These are phyloP conservation scores for Fusarium haematococcum DNA, from an alignment of 2,329 filamentous ascomycete species.

Conservation along the genomic window DNA sequence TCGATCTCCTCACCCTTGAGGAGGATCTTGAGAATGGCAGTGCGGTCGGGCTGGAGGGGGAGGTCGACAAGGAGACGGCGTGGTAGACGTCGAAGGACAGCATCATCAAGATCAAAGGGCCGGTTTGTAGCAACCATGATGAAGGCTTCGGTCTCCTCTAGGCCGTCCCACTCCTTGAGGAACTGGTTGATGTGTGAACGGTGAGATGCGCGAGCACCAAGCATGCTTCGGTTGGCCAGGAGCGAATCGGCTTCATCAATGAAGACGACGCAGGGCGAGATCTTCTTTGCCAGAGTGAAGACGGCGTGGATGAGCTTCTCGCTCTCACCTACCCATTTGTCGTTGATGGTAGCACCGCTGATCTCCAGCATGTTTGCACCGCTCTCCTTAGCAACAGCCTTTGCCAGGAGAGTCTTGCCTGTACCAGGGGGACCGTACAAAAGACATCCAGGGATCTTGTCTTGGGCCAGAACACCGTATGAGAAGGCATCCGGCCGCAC, in stretches of 20 bases:
- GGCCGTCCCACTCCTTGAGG: slow-evolving; percentile 94
- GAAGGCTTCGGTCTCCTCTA: slow-evolving; percentile 85
- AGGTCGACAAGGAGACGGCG: slow-evolving; percentile 80
- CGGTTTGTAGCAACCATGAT: slow-evolving; percentile 99
- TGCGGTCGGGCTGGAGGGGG: slow-evolving; percentile 73
- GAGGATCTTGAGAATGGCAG: slow-evolving; percentile 77
- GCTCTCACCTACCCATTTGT: slow-evolving; percentile 95
- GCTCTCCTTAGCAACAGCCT: slow-evolving; percentile 75
- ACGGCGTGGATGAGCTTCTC: slow-evolving; percentile 96
- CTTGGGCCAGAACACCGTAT: slow-evolving; percentile 91
- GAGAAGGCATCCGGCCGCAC: slow-evolving; percentile 93
- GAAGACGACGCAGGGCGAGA: slow-evolving; percentile 93
- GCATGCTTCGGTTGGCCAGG: slow-evolving; percentile 79
- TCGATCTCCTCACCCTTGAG: slow-evolving; percentile 76
- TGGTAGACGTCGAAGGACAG: slow-evolving; percentile 81
- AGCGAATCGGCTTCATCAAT: slow-evolving; percentile 97
- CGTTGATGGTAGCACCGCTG: slow-evolving; percentile 90
- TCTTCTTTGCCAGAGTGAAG: slow-evolving; percentile 90
- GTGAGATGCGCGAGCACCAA: slow-evolving; percentile 75
- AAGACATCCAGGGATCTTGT: slow-evolving; percentile 90
- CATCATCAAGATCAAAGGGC: slow-evolving; percentile 93
- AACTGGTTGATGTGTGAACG: slow-evolving; percentile 97
- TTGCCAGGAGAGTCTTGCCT: slow-evolving; percentile 77
- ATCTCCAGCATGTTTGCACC: slow-evolving; percentile 85
- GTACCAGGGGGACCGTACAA: slow-evolving; percentile 90